Evolutionary conservation across 495 filamentous ascomycete species (phyloP).

Genomic region (Daldinia loculata): DNA sequence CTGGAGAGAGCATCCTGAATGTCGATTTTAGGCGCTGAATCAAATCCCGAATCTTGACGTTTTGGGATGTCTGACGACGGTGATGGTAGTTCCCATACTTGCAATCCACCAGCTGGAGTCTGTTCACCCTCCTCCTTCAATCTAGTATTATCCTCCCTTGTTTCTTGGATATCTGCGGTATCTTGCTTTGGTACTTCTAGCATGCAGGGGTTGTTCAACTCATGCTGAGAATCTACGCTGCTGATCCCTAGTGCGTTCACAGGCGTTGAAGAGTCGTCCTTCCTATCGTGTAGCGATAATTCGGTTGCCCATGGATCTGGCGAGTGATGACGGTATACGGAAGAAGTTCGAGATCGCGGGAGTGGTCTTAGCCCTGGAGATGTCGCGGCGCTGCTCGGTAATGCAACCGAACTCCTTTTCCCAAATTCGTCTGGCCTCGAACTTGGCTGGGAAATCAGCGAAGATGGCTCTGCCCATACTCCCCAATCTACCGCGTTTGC

Average conservation of each 20-base stretch:
- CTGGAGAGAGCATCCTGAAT: conserved; percentile 45
- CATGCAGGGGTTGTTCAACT: background rate
- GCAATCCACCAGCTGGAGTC: background rate
- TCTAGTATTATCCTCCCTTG: background rate
- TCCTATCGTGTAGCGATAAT: conserved; percentile 35
- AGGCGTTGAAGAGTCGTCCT: background rate
- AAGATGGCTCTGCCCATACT: conserved; percentile 47
- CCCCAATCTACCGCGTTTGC: conserved; percentile 50
- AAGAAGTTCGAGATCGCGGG: conserved; percentile 47
- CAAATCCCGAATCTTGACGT: conserved; percentile 5
- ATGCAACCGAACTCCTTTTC: conserved; percentile 51
- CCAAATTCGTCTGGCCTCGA: conserved; percentile 43
- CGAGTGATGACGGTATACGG: conserved; percentile 56
- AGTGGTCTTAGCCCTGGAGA: conserved; percentile 42
- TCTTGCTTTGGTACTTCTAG: conserved; percentile 3
- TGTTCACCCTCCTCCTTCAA: background rate
- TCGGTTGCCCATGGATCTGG: conserved; percentile 62
- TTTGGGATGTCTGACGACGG: background rate
- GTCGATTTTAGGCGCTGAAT: conserved; percentile 19
- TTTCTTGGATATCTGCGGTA: background rate
- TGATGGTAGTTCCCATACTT: conserved; percentile 6
- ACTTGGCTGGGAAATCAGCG: conserved; percentile 47
- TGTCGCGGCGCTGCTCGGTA: conserved; percentile 50
- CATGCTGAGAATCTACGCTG: background rate
- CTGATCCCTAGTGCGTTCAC: conserved; percentile 8